Base-by-base conservation (phyloP, 257 asterid species). In the Scutellaria baicalensis region DNA sequence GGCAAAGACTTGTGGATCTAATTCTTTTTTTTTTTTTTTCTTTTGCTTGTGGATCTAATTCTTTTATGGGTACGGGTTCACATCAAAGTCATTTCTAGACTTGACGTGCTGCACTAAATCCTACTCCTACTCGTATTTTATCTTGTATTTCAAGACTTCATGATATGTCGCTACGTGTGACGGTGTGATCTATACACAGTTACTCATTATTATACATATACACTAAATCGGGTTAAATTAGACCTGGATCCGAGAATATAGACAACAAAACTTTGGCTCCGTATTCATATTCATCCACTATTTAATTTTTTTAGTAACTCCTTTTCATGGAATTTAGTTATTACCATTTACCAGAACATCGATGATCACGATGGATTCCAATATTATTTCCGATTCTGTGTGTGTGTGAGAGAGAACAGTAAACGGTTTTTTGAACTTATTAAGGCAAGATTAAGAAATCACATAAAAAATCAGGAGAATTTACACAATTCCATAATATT, bases 231-330 rank as follows among this genome's bases (percentile, higher is more conserved):
- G 38, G n/a, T 4, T 20, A 3, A 42, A 48, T 71, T 38, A 17
- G 3, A 5, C 43, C 17, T 10, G 6, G 20, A 31, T 69, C 74
- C 49, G 62, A 71, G 4, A 68, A 45, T 6, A 64, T 47, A 10
- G 36, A 21, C 33, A 27, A 27, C 2, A 27, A 27, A 27, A 27
- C 44, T 40, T 40, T 40, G 44, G 8, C 33, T 27, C 50, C 8
- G 40, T 16, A n/a, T 38, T 35, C 52, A n/a, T 68, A 56, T 48
- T 21, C 76, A 72, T 68, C 70, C 84, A 71, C 48, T 63, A 64
- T 27, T 1, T 1, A 10, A 5, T 49, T 2, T 20, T 6, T 49
- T 49, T 21, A 6, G 6, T 39, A 64, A 48, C 76, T 56, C 54
- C 67, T 61, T 17, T 18, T 45, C 55, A 7, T 43, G 38, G 49